Base-by-base conservation (phyloP, 2,329 filamentous ascomycete genomes). In the Arthrinium phaeospermum region DNA sequence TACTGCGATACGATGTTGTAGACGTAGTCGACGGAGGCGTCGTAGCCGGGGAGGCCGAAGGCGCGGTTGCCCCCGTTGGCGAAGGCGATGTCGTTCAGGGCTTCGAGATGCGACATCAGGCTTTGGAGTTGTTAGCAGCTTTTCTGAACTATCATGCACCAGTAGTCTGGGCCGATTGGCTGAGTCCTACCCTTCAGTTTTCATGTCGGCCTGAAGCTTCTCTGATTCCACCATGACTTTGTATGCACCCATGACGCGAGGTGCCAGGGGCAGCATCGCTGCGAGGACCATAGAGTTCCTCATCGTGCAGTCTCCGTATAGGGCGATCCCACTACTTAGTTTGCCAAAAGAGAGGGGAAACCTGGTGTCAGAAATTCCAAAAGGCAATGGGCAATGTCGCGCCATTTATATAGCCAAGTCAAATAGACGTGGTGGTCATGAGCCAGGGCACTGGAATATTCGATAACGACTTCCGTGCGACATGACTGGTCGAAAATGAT, bases 31-130 rank as follows among this genome's bases (percentile, higher is more conserved):
- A 86, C 84, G 0, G 85, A 87, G 8, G 86, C 85, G 44, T 80
- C 82, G 75, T 85, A 88, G 6, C 86, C 86, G 0, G 86, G 84
- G 4, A 86, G 81, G 27, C 86, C 86, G 74, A 88, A 88, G n/a
- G 86, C 86, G 70, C 86, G 82, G 78, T 88, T 89, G 8, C 86
- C 86, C 1, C 86, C 85, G 74, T 88, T 86, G 49, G 81, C 82
- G 68, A 81, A 82, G 47, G 85, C 86, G 67, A 88, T 86, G 6
- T 80, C 76, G 72, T 87, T 80, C n/a, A 88, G 81, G n/a, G 80
- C 80, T 72, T 83, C 78, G 27, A 88, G 82, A 72, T 86, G 86
- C 68, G 80, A 78, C 82, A 85, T 83, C 37, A 88, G 78, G 53
- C 85, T 86, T 8, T 24, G 8, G 13, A 8, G 3, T 7, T 14